A percentile compares a stretch with the other conserved stretches of the same genome.
phyloP scores from a whole-genome alignment of 768 basidiomycete genomes.

The Trametes cinnabarina region DNA sequence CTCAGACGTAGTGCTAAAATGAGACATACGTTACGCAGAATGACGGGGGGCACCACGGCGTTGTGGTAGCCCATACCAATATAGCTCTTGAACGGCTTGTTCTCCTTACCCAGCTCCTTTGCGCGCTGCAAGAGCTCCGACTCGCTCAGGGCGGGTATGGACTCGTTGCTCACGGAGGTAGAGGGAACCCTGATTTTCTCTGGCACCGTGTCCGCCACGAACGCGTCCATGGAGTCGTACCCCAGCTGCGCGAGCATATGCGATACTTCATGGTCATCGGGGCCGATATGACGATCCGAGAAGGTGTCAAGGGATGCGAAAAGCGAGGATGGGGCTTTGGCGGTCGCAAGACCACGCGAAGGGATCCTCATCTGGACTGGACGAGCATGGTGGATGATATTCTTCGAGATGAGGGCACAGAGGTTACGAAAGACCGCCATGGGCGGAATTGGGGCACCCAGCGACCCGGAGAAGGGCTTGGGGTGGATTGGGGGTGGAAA shows the following conservation, averaged over 20 bases:
- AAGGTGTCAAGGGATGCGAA: slow-evolving; percentile 90
- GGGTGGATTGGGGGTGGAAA: slow-evolving; percentile 6
- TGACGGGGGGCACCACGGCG: slow-evolving; percentile 93
- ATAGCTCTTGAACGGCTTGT: slow-evolving; percentile 85
- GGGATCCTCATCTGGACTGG: slow-evolving; percentile 18
- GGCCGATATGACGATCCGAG: slow-evolving; percentile 88
- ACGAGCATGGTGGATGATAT: slow-evolving; percentile 20
- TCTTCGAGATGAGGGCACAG: slow-evolving; percentile 16
- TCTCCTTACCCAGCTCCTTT: slow-evolving; percentile 71
- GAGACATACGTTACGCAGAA: slow-evolving; percentile 77
- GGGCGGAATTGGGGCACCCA: slow-evolving; percentile 13
- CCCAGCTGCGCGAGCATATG: slow-evolving; percentile 84
- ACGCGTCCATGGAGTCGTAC: slow-evolving; percentile 84
- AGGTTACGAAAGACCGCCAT: slow-evolving; percentile 23
- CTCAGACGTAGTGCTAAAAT: slow-evolving; percentile 2
- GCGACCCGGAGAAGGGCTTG: slow-evolving; percentile 10
- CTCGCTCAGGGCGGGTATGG: slow-evolving; percentile 80
- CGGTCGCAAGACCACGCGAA: slow-evolving; percentile 53
- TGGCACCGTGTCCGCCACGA: slow-evolving; percentile 82
- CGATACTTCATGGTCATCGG: slow-evolving; percentile 74
- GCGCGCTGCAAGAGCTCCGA: slow-evolving; percentile 76
- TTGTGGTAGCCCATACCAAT: slow-evolving; percentile 99
- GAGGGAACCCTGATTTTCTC: slow-evolving; percentile 69
- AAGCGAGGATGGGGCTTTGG: slow-evolving; percentile 58
- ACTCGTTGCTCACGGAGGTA: slow-evolving; percentile 57